Evolutionary conservation across 208 protist species (phyloP).

Genomic region (Leishmania amazonensis): DNA sequence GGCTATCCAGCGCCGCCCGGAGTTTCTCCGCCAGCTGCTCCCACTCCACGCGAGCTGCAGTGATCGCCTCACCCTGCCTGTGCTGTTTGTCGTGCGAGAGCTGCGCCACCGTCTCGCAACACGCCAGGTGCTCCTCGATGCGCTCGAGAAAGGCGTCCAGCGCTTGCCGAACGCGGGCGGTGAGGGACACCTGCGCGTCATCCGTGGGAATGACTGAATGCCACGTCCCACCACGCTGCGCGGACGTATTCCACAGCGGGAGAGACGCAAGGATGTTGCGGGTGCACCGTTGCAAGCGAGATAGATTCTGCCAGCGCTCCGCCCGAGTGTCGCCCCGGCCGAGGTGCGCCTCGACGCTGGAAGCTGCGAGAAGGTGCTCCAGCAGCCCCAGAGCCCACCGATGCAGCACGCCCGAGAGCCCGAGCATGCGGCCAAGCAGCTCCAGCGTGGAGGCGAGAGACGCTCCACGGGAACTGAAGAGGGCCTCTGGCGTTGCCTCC

Average conservation of each 20-base stretch:
- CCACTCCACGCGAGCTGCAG: slow-evolving; percentile 15
- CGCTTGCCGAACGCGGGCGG: background rate
- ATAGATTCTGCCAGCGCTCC: background rate
- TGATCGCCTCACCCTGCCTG: slow-evolving; percentile 6
- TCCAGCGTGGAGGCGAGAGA: slow-evolving; percentile 42
- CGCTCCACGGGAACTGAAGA: slow-evolving; percentile 45
- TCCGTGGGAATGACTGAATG: background rate
- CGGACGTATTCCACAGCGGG: background rate
- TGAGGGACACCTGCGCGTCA: slow-evolving; percentile 3
- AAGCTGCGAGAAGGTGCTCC: slow-evolving; percentile 14
- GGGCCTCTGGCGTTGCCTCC: slow-evolving; percentile 34
- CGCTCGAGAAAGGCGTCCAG: slow-evolving; percentile 4
- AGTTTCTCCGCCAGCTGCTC: slow-evolving; percentile 11
- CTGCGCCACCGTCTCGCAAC: background rate
- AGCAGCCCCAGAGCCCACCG: slow-evolving; percentile 28
- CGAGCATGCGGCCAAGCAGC: slow-evolving; percentile 30
- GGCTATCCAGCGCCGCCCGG: slow-evolving; percentile 38
- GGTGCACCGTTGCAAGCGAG: slow-evolving; percentile 4
- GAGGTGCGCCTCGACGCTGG: slow-evolving; percentile 6
- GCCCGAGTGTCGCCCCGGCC: background rate
- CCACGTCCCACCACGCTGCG: background rate
- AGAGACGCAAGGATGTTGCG: background rate
- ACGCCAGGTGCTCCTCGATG: background rate
- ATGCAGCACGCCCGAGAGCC: slow-evolving; percentile 45
- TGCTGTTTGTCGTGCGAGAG: background rate